Evolutionary conservation across 768 basidiomycete genomes (phyloP), one percentile per base, ranked within the genome.

Genomic region (Daedaleopsis sinensis): DNA sequence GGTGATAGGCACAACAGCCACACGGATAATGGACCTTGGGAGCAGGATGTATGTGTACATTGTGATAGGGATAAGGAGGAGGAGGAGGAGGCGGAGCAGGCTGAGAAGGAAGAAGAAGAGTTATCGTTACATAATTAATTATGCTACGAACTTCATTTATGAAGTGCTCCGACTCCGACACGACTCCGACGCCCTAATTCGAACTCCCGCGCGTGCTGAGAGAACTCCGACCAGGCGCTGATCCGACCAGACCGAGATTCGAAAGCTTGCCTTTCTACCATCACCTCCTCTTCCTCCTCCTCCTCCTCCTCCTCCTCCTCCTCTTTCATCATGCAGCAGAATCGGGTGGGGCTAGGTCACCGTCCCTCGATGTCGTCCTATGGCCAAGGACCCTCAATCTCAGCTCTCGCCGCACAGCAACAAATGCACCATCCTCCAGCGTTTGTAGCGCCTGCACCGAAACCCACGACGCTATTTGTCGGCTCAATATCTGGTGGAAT

Each of bases 401-500:
- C 88, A 74, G 89, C 91, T 79, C 89, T 93, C 74, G 90, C 92
- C 80, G 87, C 90, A 81, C 90, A 93, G 81, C 89, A 92, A 66
- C 88, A 84, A 67, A 74, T 77, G 73, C 70, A 74, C 35, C 71
- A 75, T 58, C 74, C 84, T 66, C 86, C 86, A 74, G 83, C 86
- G 43, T 89, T 84, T 72, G 80, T 84, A 57, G 85, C 86, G 4
- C 86, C 87, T n/a, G 84, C 83, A 73, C 88, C 87, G 65, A 94
- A 89, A 67, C 82, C 85, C 62, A 85, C 88, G 0, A 86, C 85
- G 0, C 80, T 96, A 3, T 98, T 97, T 67, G 87, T 98, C n/a
- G 95, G 95, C 11, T 92, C 93, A 62, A 98, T 98, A 74, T 93
- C 95, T 6, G 92, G 93, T 36, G 95, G 95, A 5, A 93, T 97